A percentile compares a stretch with the other conserved stretches of the same genome.
phyloP scores from a whole-genome alignment of 2,329 filamentous ascomycete species.

The Trichoderma guizhouense region DNA sequence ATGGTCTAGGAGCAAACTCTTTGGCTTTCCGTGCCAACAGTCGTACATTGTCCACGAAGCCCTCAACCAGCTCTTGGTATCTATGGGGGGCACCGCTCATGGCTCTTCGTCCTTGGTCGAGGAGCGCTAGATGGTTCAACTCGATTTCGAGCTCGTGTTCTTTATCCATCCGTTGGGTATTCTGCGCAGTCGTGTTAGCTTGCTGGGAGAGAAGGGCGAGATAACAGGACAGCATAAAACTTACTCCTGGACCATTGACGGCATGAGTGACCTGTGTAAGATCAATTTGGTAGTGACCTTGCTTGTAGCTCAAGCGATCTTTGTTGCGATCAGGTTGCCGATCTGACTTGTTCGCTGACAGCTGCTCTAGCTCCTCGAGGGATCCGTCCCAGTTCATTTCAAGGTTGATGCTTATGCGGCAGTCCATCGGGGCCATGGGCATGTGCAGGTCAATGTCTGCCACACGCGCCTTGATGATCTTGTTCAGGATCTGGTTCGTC shows the following conservation, averaged over 20 bases:
- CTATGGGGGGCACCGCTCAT: constrained; percentile 51
- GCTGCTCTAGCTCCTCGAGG: constrained; percentile 51
- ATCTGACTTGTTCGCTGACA: constrained; percentile 35
- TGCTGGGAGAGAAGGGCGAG: background rate
- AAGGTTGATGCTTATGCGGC: constrained; percentile 88
- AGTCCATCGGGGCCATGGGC: constrained; percentile 76
- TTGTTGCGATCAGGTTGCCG: constrained; percentile 67
- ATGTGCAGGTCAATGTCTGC: constrained; percentile 84
- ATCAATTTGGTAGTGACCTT: constrained; percentile 85
- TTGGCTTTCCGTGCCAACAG: constrained; percentile 49
- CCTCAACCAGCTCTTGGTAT: constrained; percentile 66
- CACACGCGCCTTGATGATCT: constrained; percentile 89
- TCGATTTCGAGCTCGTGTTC: constrained; percentile 83
- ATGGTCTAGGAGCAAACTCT: constrained; percentile 27
- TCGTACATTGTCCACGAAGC: constrained; percentile 70
- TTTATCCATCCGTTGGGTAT: constrained; percentile 48
- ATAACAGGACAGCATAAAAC: constrained; percentile 22
- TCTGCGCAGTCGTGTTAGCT: constrained; percentile 29
- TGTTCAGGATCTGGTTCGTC: constrained; percentile 65
- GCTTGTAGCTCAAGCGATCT: constrained; percentile 86
- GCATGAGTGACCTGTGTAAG: constrained; percentile 78
- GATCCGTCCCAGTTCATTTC: constrained; percentile 84
- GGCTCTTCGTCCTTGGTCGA: constrained; percentile 62
- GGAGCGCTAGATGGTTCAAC: constrained; percentile 58
- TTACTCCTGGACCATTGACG: constrained; percentile 36